Percentiles rank a stretch among this genome's conserved stretches.
Evolutionary conservation across 305 asterid species (phyloP).

Genomic region (Andrographis paniculata): DNA sequence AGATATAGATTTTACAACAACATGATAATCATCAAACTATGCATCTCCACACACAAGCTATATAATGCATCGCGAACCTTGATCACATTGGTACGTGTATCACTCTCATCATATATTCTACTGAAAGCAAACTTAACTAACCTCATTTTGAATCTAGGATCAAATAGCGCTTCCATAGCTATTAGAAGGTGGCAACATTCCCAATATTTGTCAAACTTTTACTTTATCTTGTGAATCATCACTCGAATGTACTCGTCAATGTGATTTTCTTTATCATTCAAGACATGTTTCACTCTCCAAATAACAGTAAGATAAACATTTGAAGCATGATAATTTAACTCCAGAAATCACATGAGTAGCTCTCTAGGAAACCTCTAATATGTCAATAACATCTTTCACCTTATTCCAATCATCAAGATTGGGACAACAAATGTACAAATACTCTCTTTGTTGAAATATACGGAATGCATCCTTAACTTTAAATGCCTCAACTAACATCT

Average conservation of each 20-base stretch:
- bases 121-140: conserved; percentile 11
- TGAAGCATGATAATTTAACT: conserved; percentile 11
- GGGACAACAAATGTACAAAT: conserved; percentile 2
- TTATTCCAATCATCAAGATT: conserved; percentile 14
- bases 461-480: conserved; percentile 17
- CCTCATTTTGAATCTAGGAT: conserved; percentile 13
- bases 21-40: not conserved
- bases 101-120: not conserved
- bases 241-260: no score
- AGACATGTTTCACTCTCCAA: conserved; percentile 14
- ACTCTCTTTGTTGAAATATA: conserved; percentile 7
- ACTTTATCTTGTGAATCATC: no score
- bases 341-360: conserved; percentile 12
- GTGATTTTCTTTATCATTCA: conserved; percentile 8
- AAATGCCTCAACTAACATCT: conserved; percentile 12
- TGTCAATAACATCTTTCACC: no score
- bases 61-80: conserved; percentile 13
- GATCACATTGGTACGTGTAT: not conserved
- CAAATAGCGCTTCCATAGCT: conserved; percentile 5
- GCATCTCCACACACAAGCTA: not conserved
- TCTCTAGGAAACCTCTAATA: conserved; percentile 1
- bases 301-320: conserved; percentile 11
- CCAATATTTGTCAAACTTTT: no score
- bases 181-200: conserved; percentile 4
- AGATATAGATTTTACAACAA: not conserved